Conservation (phyloP, 495 filamentous ascomycete species). For the Xanthoparmelia taractica region DNA sequence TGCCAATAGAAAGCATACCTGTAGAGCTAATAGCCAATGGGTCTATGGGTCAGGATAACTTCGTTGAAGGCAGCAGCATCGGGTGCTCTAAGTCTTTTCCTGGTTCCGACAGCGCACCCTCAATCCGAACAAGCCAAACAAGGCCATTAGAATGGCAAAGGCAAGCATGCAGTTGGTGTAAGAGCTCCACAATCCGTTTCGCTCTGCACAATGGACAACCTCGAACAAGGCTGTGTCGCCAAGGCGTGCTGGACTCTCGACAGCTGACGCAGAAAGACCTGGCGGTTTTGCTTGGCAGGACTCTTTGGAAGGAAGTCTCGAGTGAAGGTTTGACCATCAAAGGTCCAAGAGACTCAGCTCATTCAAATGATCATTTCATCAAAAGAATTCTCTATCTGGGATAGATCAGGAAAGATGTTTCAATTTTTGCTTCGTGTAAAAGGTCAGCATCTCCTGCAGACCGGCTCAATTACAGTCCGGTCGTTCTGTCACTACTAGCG, state of each 20-base stretch:
- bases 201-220: constrained; percentile 61
- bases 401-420: neutral
- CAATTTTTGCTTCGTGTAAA: neutral
- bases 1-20: neutral
- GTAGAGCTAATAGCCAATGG: constrained; percentile 64
- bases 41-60: constrained; percentile 64
- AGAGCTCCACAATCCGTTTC: constrained; percentile 89
- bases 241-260: constrained; percentile 54
- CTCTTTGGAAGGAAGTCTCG: constrained; percentile 50
- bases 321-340: neutral
- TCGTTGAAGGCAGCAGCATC: constrained; percentile 60
- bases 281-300: constrained; percentile 67
- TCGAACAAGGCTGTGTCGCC: constrained; percentile 63
- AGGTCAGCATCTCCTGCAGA: neutral
- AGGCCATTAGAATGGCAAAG: constrained; percentile 34
- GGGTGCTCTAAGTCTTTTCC: constrained; percentile 76
- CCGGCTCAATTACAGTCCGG: neutral
- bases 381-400: too few relatives aligned
- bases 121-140: constrained; percentile 70
- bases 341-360: constrained; percentile 1
- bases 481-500: neutral
- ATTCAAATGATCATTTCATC: too few relatives aligned
- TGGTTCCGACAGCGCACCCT: constrained; percentile 60
- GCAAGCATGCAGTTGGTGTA: constrained; percentile 69
- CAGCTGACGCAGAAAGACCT: constrained; percentile 65